Base-by-base conservation (phyloP, 805 yeast species). In the Peterozyma xylosa region DNA sequence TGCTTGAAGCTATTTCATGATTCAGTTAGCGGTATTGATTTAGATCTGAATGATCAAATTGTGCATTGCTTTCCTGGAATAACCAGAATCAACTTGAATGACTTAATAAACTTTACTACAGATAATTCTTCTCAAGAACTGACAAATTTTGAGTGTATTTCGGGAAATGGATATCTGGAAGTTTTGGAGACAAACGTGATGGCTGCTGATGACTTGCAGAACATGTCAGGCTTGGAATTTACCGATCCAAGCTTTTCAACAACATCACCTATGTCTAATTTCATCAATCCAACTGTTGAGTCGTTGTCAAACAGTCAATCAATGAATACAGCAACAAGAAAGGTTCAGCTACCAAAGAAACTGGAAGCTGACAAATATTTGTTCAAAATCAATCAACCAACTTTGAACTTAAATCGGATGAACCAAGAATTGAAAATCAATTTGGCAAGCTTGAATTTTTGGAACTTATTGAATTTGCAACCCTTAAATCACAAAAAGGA, bases 391-490 rank as follows among this genome's bases (percentile, higher is more conserved):
- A 60, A 64, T 2, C 53, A 64, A 3, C 68, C 76, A 0, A 50
- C 52, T 16, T 40, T 68, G 14, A 65, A 56, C 35, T 60, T 67
- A 3, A 62, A 56, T 45, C 50, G 73, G 16, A 43, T 62, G 41
- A 64, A 68, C 39, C 65, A 70, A 41, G 65, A 57, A 29, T 62
- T 68, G 45, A 72, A 66, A 32, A 66, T 73, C 36, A 78, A 71
- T 55, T 70, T 70, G 51, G 64, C 70, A 30, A 78, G 75, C 39
- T 58, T 73, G 14, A 58, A 61, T 46, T 74, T 73, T 53, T 82
- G 82, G 89, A 78, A 67, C 51, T 62, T 70, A 37, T 55, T 85
- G 51, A 74, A 76, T 46, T 67, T 84, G 41, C 70, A 72, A 37
- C 86, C 91, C 0, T 52, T 73, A 7, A 56, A 59, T 18, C 72